A percentile compares a stretch with the other conserved stretches of the same genome.
phyloP scores from a whole-genome alignment of 768 basidiomycete genomes.

The Termitomyces bulborhizus region DNA sequence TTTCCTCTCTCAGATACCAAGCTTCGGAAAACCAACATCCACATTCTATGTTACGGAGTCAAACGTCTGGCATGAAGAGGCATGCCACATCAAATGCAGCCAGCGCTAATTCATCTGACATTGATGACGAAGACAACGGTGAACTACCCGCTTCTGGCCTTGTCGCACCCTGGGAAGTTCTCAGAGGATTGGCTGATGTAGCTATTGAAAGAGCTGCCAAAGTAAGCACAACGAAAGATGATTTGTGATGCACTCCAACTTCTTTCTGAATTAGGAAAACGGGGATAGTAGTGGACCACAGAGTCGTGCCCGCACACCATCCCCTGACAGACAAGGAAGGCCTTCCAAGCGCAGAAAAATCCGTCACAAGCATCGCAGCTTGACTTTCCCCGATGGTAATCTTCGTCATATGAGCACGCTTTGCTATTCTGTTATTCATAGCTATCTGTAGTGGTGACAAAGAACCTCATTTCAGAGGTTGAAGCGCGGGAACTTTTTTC shows the following conservation, averaged over 20 bases:
- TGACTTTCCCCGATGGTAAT: constrained; percentile 75
- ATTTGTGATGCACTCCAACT: constrained; percentile 5
- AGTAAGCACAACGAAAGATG: constrained; percentile 31
- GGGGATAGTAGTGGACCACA: constrained; percentile 73
- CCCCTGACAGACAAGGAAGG: constrained; percentile 62
- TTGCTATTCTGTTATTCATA: constrained; percentile 8
- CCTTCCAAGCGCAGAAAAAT: constrained; percentile 70
- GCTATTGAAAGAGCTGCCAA: constrained; percentile 75
- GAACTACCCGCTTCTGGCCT: constrained; percentile 78
- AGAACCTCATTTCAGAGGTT: constrained; percentile 70
- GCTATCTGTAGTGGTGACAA: constrained; percentile 62
- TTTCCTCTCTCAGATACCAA: constrained; percentile 59
- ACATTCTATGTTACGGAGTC: constrained; percentile 26
- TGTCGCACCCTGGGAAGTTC: constrained; percentile 83
- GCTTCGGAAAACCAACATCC: constrained; percentile 33
- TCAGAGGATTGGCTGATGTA: constrained; percentile 75
- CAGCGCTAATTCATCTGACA: constrained; percentile 77
- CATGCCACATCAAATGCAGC: constrained; percentile 62
- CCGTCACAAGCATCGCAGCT: constrained; percentile 53
- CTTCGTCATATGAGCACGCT: background rate
- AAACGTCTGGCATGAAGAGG: constrained; percentile 47
- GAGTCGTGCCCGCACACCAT: constrained; percentile 68
- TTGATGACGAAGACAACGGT: constrained; percentile 78
- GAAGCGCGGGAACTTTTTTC: constrained; percentile 85
- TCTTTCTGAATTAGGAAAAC: constrained; percentile 49